Base-by-base conservation (phyloP, 345 rosid genomes). In the Salix exigua region DNA sequence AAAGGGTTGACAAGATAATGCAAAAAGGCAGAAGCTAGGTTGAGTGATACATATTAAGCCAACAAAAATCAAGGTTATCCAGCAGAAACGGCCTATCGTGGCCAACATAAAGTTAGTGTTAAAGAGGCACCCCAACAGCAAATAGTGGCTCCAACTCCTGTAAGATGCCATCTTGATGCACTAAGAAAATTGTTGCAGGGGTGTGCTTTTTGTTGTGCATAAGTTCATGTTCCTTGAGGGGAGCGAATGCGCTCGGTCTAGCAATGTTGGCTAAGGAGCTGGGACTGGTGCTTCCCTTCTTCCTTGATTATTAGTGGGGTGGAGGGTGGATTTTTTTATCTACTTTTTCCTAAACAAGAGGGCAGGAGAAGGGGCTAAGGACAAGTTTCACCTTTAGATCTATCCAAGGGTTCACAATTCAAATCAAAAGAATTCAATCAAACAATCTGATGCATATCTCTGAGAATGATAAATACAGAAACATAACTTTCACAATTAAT, bases 391-490 rank as follows among this genome's bases (percentile, higher is more conserved):
- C 65, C 31, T 38, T 42, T 40, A 40, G 31, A 66, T 75, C 44
- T 68, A 50, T 8, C 70, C 46, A 55, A 23, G 23, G 35, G 50
- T 25, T 66, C 68, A 50, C 46, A 31, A 8, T 33, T 58, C 26
- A 28, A 18, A 53, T 60, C 35, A 30, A 77, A 76, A 76, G 60
- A 78, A 83, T 76, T 76, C 61, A 67, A 79, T 78, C 74, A 70
- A 77, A 74, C 76, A 66, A 66, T 26, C 19, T 51, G 55, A 79
- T 69, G 73, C 79, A 74, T 70, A 63, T 6, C 53, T 64, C 73
- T 46, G 81, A 18, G 70, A 84, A 71, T 68, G 62, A 72, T 82
- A 79, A 73, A 72, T 75, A 78, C 84, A 84, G 74, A 82, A 81
- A 42, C 70, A 82, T 38, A 75, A 71, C 42, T 70, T 77, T 58